A percentile compares a stretch with the other conserved stretches of the same genome.
Conservation (phyloP, 345 rosid genomes). For the Kernera saxatilis region DNA sequence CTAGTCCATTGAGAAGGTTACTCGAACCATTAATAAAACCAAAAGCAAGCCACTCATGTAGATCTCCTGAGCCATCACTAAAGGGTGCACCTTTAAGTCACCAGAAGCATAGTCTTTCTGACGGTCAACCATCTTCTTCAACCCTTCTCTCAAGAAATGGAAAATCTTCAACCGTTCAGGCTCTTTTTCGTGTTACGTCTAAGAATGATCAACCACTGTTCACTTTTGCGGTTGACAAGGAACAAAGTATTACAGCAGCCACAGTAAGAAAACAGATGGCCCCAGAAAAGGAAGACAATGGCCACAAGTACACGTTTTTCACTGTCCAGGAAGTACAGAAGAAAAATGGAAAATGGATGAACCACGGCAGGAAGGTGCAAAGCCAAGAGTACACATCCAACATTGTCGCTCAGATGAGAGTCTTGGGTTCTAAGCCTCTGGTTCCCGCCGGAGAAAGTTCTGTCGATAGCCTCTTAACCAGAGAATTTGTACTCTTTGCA, state of each 20-base stretch:
- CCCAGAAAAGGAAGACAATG: conserved; percentile 42
- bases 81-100: conserved; percentile 33
- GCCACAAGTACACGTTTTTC: conserved; percentile 70
- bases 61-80: conserved; percentile 39
- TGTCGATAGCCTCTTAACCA: conserved; percentile 32
- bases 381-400: conserved; percentile 56
- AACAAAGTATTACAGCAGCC: conserved; percentile 70
- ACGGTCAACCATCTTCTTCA: conserved; percentile 30
- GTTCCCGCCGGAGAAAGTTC: conserved; percentile 20
- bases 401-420: conserved; percentile 77
- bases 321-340: conserved; percentile 65
- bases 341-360: conserved; percentile 74
- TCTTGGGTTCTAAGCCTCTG: conserved; percentile 45
- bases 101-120: conserved; percentile 30
- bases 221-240: conserved; percentile 82
- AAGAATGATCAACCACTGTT: conserved; percentile 83
- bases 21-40: conserved; percentile 72
- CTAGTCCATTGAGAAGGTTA: conserved; percentile 90
- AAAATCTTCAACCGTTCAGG: conserved; percentile 52
- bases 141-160: conserved; percentile 32
- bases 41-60: conserved; percentile 39
- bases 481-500: conserved; percentile 68
- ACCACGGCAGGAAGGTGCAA: conserved; percentile 57
- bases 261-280: conserved; percentile 47
- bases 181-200: conserved; percentile 70